Evolutionary conservation across 2,329 filamentous ascomycete species (phyloP), one percentile per base, ranked within the genome.

Genomic region (Knufia fluminis): DNA sequence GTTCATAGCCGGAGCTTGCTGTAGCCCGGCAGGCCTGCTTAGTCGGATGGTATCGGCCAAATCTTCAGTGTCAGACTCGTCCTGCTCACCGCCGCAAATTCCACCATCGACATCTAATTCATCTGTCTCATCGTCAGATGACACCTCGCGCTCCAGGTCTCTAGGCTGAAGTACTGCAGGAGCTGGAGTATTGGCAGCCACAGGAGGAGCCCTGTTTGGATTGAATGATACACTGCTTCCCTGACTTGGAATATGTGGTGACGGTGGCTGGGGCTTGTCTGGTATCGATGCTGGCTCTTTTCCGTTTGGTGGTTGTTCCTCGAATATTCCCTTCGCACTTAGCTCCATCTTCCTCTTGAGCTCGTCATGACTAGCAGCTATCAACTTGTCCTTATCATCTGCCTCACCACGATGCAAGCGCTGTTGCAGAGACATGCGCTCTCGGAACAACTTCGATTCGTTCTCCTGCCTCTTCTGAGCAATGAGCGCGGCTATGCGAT

Each of bases 401-500:
- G 17, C 14, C 23, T 39, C 45, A 7, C 45, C 45, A 20, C 45
- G 45, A 39, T 48, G 45, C 2, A 48, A 16, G 12, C 45, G 33
- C 35, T 48, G 45, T n/a, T 48, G 45, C 8, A 22, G 35, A 4
- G 45, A 38, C 38, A 49, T 35, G 6, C 31, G 38, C 31, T 43
- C 31, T 32, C 46, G 38, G 19, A 49, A 49, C 28, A 42, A 16
- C 19, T 22, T 42, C 8, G 24, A 31, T n/a, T 49, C 46, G 22
- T 49, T 49, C 16, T 42, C 39, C 38, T 26, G n/a, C 26, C 46
- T 32, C 39, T 49, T 49, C 24, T 43, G 38, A 22, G 46, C 46
- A n/a, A 49, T 49, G 12, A 49, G 31, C 14, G 46, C 46, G 22
- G 46, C 46, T 49, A 49, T 49, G 6, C 46, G 22, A 43, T 49